These are phyloP conservation scores for Melaleuca quinquenervia DNA, from an alignment of 345 rosid genomes.

Conservation along the genomic window DNA sequence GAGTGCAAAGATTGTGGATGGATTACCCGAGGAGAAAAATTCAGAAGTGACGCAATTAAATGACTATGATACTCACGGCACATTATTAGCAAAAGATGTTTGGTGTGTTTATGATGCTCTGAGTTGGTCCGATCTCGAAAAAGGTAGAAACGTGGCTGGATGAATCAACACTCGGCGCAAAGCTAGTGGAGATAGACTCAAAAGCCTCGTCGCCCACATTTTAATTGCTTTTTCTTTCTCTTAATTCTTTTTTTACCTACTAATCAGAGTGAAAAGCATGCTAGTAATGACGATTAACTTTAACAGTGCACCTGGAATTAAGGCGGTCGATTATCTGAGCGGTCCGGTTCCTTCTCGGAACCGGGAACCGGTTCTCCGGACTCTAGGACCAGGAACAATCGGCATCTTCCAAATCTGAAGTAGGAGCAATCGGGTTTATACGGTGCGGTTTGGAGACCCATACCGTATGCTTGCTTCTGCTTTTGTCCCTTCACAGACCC, in stretches of 20 bases:
- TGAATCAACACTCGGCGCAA: background rate
- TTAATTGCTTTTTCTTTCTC: background rate
- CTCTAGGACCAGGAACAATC: no score
- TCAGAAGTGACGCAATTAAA: background rate
- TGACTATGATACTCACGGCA: background rate
- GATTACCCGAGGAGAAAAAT: background rate
- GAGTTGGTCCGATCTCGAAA: background rate
- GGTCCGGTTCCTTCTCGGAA: no score
- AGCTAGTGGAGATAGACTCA: background rate
- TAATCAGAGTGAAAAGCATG: background rate
- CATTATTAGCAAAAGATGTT: background rate
- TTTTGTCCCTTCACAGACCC: background rate
- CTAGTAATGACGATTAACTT: background rate
- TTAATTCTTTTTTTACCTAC: background rate
- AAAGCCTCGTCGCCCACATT: background rate
- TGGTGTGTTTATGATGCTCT: background rate
- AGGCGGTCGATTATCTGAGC: no score
- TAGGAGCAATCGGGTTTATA: background rate
- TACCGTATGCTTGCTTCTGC: background rate
- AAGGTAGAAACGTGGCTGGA: background rate
- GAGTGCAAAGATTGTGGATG: background rate
- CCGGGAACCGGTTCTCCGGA: background rate
- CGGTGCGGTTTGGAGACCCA: background rate
- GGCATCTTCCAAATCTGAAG: background rate
- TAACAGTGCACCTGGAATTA: no score